phyloP scores from a whole-genome alignment of 2,329 filamentous ascomycete genomes.

The Dothideomycetes sp. region DNA sequence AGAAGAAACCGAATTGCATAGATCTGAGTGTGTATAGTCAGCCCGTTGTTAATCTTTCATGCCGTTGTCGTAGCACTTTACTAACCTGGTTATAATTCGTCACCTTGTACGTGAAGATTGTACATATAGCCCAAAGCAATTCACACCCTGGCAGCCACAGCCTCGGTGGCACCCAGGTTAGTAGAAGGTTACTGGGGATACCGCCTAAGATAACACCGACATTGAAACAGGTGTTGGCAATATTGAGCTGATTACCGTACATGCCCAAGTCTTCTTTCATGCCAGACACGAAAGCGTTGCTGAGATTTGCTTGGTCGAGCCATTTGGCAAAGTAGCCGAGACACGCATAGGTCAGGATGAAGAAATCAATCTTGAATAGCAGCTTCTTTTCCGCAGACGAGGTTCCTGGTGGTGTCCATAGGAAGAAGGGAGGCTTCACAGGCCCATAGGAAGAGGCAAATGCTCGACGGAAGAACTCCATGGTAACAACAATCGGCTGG shows the following conservation, averaged over 20 bases:
- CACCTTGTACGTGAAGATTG: not conserved
- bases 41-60: too few species aligned
- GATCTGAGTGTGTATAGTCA: conserved; percentile 33
- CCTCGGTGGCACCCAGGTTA: conserved; percentile 37
- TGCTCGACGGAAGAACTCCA: too few species aligned
- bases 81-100: too few species aligned
- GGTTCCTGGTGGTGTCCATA: too few species aligned
- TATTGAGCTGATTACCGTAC: conserved; percentile 44
- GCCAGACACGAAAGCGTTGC: conserved; percentile 36
- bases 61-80: too few species aligned
- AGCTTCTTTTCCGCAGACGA: conserved; percentile 37
- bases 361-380: conserved; percentile 38
- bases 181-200: conserved; percentile 39
- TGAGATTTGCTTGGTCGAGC: conserved; percentile 19
- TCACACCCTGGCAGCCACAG: too few species aligned
- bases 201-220: conserved; percentile 48
- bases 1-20: conserved; percentile 40
- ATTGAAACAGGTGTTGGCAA: conserved; percentile 46
- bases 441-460: too few species aligned
- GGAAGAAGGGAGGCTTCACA: too few species aligned
- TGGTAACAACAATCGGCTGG: too few species aligned
- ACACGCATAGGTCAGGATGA: conserved; percentile 36
- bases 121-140: conserved; percentile 36
- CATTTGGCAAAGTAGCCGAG: conserved; percentile 21
- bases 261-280: conserved; percentile 44